Evolutionary conservation across 2,329 filamentous ascomycete species (phyloP), one percentile per base, ranked within the genome.

Genomic region (Acrocalymma vagum): DNA sequence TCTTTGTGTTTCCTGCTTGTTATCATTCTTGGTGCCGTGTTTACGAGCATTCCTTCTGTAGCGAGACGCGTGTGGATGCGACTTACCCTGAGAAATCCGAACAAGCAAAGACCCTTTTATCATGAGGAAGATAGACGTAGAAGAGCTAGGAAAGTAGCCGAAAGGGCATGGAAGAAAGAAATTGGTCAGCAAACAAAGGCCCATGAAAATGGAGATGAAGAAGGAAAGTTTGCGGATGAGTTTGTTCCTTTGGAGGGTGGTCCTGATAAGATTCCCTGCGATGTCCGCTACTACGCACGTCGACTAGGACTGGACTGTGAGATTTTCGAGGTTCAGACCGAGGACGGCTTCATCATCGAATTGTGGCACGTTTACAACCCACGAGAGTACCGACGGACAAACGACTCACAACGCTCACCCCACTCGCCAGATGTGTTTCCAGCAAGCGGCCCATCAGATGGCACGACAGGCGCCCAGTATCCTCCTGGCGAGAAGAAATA

Each of bases 341-440:
- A 96, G 65, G 93, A 97, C 60, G 92, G 92, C 1, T 96, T 96
- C 63, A 83, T 96, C 29, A 87, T 96, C 48, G 84, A 88, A 15
- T 77, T 96, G 1, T 95, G 89, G 86, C 93, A 96, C 66, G 78
- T 96, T 17, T 95, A 89, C 65, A 87, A 96, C 50, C 93, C 93
- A 0, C 81, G 79, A 32, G 87, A 93, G 45, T 86, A 90, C 61
- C 76, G 73, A 0, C 77, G 78, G 2, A 67, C 79, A 4, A 60
- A 74, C 0, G 65, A 75, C 1, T 68, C 76, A 1, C 73, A 83
- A 23, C 76, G 81, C 14, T 64, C 74, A 13, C 65, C 81, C 11
- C 78, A 80, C 4, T 82, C 81, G 0, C 85, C 88, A 0, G 75
- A 84, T 5, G 67, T 86, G 0, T 93, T 92, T 50, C 75, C 73